These are phyloP conservation scores for Lipomyces sp. DNA, from an alignment of 805 yeast species.

Conservation along the genomic window DNA sequence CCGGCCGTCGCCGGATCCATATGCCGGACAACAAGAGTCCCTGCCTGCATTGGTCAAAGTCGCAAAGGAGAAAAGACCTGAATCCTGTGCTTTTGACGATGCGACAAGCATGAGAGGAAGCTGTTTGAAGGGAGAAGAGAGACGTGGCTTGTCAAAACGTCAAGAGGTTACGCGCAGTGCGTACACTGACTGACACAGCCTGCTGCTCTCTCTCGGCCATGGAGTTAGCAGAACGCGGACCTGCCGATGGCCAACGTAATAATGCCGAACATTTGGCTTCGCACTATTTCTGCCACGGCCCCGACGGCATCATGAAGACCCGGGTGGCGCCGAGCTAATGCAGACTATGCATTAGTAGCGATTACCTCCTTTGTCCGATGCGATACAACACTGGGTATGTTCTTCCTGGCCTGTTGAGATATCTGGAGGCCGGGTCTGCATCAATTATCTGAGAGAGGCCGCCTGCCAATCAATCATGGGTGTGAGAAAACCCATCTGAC, in stretches of 20 bases:
- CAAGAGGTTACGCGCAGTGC: too few relatives aligned
- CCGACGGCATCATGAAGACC: neutral
- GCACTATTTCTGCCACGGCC: neutral
- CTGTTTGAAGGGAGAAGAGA: neutral
- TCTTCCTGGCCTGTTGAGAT: neutral
- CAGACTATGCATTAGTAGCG: neutral
- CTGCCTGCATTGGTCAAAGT: conserved; percentile 18
- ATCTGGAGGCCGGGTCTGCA: neutral
- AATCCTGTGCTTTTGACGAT: neutral
- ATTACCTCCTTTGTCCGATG: neutral
- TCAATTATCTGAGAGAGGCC: neutral
- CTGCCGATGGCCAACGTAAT: neutral
- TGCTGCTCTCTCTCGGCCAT: neutral
- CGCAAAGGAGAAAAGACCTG: neutral
- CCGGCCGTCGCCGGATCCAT: conserved; percentile 6
- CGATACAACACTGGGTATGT: neutral
- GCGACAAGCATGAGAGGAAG: neutral
- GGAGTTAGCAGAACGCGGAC: neutral
- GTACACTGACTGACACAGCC: too few relatives aligned
- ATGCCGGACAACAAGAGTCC: conserved; percentile 26
- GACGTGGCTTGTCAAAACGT: neutral
- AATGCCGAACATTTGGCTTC: neutral
- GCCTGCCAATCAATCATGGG: too few relatives aligned
- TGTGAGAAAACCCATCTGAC: too few relatives aligned
- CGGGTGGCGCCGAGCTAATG: neutral